phyloP scores from a whole-genome alignment of 2,329 filamentous ascomycete genomes.

The Phyllosticta ampelicida region DNA sequence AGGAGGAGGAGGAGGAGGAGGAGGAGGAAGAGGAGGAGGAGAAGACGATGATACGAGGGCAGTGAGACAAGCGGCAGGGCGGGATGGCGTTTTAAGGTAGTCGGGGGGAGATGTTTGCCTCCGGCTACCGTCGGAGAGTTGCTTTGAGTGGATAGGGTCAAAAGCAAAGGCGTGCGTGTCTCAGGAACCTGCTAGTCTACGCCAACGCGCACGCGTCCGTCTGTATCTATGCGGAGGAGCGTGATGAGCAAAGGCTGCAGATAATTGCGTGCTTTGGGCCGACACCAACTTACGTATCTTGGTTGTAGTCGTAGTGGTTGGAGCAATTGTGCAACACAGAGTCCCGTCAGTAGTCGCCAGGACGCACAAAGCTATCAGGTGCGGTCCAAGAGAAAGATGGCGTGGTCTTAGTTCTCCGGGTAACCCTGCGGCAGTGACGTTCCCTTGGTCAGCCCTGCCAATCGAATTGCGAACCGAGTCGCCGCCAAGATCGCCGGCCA shows the following conservation, averaged over 20 bases:
- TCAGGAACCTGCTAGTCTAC: constrained; percentile 5
- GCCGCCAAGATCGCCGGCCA: neutral
- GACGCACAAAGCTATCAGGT: too few relatives aligned
- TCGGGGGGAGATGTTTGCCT: neutral
- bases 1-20: too few relatives aligned
- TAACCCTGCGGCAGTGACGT: neutral
- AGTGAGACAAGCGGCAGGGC: too few relatives aligned
- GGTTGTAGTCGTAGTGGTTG: neutral
- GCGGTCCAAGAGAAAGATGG: too few relatives aligned
- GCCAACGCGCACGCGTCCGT: constrained; percentile 4
- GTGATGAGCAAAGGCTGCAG: constrained; percentile 2
- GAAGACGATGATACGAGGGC: too few relatives aligned
- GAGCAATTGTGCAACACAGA: too few relatives aligned
- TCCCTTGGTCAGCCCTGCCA: neutral
- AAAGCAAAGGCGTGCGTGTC: neutral
- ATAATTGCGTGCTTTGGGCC: constrained; percentile 1
- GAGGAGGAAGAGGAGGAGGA: too few relatives aligned
- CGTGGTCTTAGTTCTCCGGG: neutral
- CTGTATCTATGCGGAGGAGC: neutral
- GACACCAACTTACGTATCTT: neutral
- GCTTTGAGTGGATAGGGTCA: neutral
- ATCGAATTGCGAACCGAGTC: neutral
- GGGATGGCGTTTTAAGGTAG: neutral
- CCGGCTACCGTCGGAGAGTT: constrained; percentile 9
- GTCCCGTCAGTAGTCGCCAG: too few relatives aligned